These are phyloP conservation scores for Paralagenidium karlingii DNA, from an alignment of 352 stramenopile genomes.

Conservation along the genomic window DNA sequence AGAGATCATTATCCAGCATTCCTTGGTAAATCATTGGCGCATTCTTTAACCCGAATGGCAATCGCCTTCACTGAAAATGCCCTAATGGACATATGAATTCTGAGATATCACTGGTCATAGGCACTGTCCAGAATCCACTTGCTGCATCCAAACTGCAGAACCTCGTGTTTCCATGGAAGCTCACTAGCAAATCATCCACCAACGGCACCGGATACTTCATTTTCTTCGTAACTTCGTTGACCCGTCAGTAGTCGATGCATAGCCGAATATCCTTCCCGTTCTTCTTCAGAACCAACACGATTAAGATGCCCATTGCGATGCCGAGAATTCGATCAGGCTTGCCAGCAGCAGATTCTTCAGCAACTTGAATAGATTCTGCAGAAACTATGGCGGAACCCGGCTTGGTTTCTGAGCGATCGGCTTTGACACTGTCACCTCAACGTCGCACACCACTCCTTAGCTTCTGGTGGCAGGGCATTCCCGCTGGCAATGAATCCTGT, in stretches of 20 bases:
- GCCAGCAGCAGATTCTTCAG: slow-evolving; percentile 5
- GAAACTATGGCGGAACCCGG: slow-evolving; percentile 3
- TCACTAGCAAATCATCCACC: slow-evolving; percentile 7
- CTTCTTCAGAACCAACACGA: slow-evolving; percentile 12
- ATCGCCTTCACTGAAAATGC: slow-evolving; percentile 10
- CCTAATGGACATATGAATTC: slow-evolving; percentile 12
- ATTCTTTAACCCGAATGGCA: slow-evolving; percentile 13
- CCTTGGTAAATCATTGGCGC: slow-evolving; percentile 14
- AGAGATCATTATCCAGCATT: slow-evolving; percentile 12
- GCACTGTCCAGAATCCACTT: slow-evolving; percentile 11
- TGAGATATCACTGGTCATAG: slow-evolving; percentile 8
- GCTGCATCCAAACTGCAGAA: slow-evolving; percentile 10
- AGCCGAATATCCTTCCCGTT: slow-evolving; percentile 9
- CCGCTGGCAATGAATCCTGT: slow-evolving; percentile 10
- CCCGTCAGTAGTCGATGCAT: slow-evolving; percentile 9
- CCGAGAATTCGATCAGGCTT: slow-evolving; percentile 4
- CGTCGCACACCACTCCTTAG: slow-evolving; percentile 4
- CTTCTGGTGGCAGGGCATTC: slow-evolving; percentile 3
- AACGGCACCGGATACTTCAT: slow-evolving; percentile 12
- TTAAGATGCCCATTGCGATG: slow-evolving; percentile 6
- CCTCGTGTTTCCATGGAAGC: slow-evolving; percentile 4
- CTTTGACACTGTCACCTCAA: slow-evolving; percentile 2
- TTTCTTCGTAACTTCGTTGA: slow-evolving; percentile 4
- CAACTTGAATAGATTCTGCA: slow-evolving; percentile 4
- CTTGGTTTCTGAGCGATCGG: slow-evolving; percentile 4